Evolutionary conservation across 768 basidiomycete genomes (phyloP), one percentile per base, ranked within the genome.

Genomic region (Artomyces pyxidatus): DNA sequence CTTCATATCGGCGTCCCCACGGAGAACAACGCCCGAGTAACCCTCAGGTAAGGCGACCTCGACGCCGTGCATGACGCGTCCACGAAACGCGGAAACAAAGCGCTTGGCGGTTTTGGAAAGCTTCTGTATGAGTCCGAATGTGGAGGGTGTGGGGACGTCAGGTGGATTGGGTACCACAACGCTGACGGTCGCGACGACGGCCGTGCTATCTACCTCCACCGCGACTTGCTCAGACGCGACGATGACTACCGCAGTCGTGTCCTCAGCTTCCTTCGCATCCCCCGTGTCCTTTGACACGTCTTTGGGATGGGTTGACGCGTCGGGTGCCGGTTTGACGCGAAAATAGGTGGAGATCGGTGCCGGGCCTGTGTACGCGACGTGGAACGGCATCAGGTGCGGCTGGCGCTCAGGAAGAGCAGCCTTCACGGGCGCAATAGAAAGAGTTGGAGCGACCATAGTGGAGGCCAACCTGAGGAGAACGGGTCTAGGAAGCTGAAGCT

Each of bases 311-410:
- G 32, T 41, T 21, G 52, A 41, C 10, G 60, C 51, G 17, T 59
- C 29, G 4, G 63, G 62, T n/a, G 59, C 60, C 3, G 69, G 63
- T 47, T 73, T 73, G 45, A 82, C 70, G 39, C 73, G 75, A 63
- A 91, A 81, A 63, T 82, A 92, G 5, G 83, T 82, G 3, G 83
- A 83, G 16, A 91, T 69, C 5, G 82, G 80, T 1, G 88, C 88
- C 17, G 74, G 73, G 0, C 89, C 89, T 9, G 74, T 70, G 63
- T 88, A 79, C 11, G 72, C 65, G 41, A 91, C 80, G 56, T 84
- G 80, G 54, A 93, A 92, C 4, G 89, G 89, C 85, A 93, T 88
- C 26, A 93, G 72, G 59, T 81, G 74, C 1, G 85, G 87, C 17
- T 38, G 11, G 3, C 40, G 54, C 5, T 26, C 8, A 23, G 42